Conservation (phyloP, 2,329 filamentous ascomycete species). For the Botrytis fabae region DNA sequence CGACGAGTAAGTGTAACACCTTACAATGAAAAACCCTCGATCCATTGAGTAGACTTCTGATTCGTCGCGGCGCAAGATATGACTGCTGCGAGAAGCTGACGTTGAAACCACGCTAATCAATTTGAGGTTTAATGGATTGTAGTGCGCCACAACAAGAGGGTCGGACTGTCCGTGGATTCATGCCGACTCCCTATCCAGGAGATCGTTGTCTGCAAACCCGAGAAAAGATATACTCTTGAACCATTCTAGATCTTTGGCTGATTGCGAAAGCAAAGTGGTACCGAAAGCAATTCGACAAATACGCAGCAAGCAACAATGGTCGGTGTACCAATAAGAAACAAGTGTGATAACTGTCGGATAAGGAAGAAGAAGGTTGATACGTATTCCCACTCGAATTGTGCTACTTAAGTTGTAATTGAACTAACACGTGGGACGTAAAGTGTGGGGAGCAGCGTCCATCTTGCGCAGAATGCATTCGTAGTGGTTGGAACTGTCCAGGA, state of each 20-base stretch:
- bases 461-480: constrained; percentile 28
- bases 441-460: constrained; percentile 30
- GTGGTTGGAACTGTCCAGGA: constrained; percentile 27
- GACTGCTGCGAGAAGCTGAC: neutral
- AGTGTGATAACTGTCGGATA: constrained; percentile 28
- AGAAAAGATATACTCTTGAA: too few relatives aligned
- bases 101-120: neutral
- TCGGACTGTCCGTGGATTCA: neutral
- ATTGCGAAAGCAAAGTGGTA: neutral
- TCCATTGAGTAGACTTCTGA: neutral
- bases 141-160: neutral
- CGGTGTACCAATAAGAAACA: constrained; percentile 26
- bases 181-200: neutral
- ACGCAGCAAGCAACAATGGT: constrained; percentile 21
- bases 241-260: too few relatives aligned
- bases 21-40: neutral
- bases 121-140: neutral
- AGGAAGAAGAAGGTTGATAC: constrained; percentile 30
- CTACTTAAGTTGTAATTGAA: neutral
- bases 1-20: neutral
- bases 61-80: constrained; percentile 14
- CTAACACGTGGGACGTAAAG: constrained; percentile 9
- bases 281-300: too few relatives aligned
- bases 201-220: neutral
- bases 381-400: neutral